These are phyloP conservation scores for Phoma sp. DNA, from an alignment of 2,329 filamentous ascomycete species.

Conservation along the genomic window DNA sequence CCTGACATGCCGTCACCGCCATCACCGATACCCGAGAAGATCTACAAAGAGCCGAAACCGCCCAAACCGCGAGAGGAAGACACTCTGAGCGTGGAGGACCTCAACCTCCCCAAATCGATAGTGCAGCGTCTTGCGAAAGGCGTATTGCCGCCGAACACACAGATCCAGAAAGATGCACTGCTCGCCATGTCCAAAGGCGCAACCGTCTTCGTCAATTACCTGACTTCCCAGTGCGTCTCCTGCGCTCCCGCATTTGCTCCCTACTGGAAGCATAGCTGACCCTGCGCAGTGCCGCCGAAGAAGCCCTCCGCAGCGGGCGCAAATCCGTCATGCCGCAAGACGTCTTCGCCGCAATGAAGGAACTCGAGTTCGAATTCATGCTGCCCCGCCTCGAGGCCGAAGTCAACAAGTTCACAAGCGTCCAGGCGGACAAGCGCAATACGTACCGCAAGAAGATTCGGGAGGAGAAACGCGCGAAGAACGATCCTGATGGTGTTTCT, in stretches of 20 bases:
- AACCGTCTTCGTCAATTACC: slow-evolving; percentile 82
- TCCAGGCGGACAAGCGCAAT: slow-evolving; percentile 76
- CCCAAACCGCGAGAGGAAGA: slow-evolving; percentile 41
- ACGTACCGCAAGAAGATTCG: slow-evolving; percentile 73
- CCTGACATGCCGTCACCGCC: slow-evolving; percentile 4
- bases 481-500: slow-evolving; percentile 19
- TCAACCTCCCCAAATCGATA: slow-evolving; percentile 80
- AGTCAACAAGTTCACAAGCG: slow-evolving; percentile 76
- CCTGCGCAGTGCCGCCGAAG: slow-evolving; percentile 70
- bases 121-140: slow-evolving; percentile 80
- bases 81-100: slow-evolving; percentile 61
- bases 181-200: slow-evolving; percentile 80
- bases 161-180: slow-evolving; percentile 82
- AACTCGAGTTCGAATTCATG: slow-evolving; percentile 76
- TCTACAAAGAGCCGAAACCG: slow-evolving; percentile 14
- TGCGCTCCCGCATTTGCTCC: background rate
- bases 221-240: slow-evolving; percentile 71
- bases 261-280: background rate
- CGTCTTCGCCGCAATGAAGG: slow-evolving; percentile 77
- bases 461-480: slow-evolving; percentile 61
- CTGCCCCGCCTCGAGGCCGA: slow-evolving; percentile 74
- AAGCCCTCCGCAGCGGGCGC: slow-evolving; percentile 69
- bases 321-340: slow-evolving; percentile 80
- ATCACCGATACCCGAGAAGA: slow-evolving; percentile 11
- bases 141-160: slow-evolving; percentile 78